A percentile compares a stretch with the other conserved stretches of the same genome.
These are phyloP conservation scores for Aspergillus tamarii DNA, from an alignment of 2,329 filamentous ascomycete species.

Conservation along the genomic window DNA sequence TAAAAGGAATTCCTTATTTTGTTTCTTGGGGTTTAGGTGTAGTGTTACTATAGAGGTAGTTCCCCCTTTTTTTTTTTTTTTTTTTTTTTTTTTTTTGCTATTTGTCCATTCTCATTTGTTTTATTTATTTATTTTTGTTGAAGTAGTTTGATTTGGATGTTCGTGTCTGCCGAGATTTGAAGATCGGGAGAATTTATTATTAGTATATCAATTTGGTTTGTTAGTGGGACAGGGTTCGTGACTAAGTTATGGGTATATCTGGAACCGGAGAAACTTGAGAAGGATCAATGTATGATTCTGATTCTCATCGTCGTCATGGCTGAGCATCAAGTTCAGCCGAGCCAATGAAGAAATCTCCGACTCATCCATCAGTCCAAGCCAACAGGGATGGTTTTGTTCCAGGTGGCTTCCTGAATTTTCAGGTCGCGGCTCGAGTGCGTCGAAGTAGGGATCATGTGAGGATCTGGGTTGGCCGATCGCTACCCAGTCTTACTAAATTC, in stretches of 20 bases:
- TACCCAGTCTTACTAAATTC: no score
- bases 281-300: no score
- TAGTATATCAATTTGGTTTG: not conserved
- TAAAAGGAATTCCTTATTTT: not conserved
- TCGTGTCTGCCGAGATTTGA: not conserved
- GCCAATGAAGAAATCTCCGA: constrained; percentile 17
- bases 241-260: not conserved
- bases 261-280: not conserved
- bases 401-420: not conserved
- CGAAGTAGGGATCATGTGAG: not conserved
- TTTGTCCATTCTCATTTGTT: no score
- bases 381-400: not conserved
- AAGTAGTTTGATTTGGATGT: not conserved
- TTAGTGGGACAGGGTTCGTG: not conserved
- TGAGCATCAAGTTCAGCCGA: not conserved
- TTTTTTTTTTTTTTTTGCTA: no score
- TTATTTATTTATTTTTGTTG: not conserved
- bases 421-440: not conserved
- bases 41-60: not conserved
- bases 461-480: not conserved
- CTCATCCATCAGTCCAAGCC: not conserved
- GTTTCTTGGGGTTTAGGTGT: not conserved
- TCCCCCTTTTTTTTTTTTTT: not conserved
- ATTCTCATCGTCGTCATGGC: no score
- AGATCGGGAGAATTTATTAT: not conserved